These are phyloP conservation scores for Sisymbrium irio DNA, from an alignment of 345 rosid species.

Conservation along the genomic window DNA sequence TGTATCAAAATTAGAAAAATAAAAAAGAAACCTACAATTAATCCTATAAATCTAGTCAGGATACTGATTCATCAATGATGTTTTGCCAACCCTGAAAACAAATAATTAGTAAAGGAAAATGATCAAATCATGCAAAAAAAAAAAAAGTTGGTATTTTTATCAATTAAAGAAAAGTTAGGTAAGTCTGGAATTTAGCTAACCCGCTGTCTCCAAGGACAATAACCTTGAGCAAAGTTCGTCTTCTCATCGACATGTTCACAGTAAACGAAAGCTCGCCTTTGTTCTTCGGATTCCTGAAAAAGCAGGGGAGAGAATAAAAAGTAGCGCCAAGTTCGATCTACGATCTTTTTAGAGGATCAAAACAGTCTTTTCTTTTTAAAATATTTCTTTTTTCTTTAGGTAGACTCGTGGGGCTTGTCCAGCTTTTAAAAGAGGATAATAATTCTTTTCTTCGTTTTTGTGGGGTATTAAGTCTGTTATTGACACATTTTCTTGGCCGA, in stretches of 20 bases:
- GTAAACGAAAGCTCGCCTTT: not conserved
- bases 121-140: not conserved
- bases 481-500: not conserved
- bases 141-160: not conserved
- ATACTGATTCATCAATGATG: constrained; percentile 99
- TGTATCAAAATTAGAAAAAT: no score
- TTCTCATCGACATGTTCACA: constrained; percentile 58
- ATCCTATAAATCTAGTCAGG: constrained; percentile 37
- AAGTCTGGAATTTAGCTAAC: constrained; percentile 37
- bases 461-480: not conserved
- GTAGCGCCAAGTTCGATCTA: constrained; percentile 53
- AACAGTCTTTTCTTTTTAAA: not conserved
- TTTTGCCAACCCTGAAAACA: constrained; percentile 86
- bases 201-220: constrained; percentile 98
- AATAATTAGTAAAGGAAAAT: not conserved
- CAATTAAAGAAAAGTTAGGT: not conserved
- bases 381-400: not conserved
- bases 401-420: constrained; percentile 12
- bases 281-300: constrained; percentile 1
- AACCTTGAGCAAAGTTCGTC: constrained; percentile 93
- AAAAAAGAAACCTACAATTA: not conserved
- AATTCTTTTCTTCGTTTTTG: not conserved
- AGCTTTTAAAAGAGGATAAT: constrained; percentile 5
- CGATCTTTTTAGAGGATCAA: not conserved
- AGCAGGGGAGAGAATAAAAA: constrained; percentile 10